Evolutionary conservation across 805 yeast genomes (phyloP), one percentile per base, ranked within the genome.

Genomic region (Citeromyces matritensis): DNA sequence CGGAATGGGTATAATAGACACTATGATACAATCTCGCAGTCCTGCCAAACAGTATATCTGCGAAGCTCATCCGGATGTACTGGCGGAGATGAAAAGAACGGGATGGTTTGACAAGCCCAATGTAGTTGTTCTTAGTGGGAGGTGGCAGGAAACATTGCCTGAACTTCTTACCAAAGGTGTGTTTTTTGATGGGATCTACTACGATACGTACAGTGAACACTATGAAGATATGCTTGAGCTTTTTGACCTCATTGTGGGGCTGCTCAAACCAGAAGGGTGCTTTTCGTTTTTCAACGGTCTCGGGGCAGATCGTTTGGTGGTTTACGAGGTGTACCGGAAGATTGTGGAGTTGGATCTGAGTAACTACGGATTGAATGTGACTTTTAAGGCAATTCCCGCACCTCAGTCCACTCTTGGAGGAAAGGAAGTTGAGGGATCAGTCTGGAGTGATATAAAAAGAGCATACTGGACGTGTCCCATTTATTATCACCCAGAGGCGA

Each of bases 1-100:
- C 49, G 97, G 97, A 2, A 83, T 86, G 95, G 97, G 97, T 2
- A 88, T 86, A 33, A 85, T 86, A 33, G 97, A 86, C 49, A 57
- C 70, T 1, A 71, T 76, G 65, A 80, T 86, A 37, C 79, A 79
- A 45, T 53, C 52, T 3, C 43, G 39, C 23, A 49, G 48, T 9
- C 88, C 86, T 14, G 58, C 70, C 3, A 67, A 63, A 38, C 97
- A 86, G 49, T 86, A 83, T 51, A 88, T 86, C 27, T 75, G 83
- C 36, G 97, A 86, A 51, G 95, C 96, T 0, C 97, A 86, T 47
- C 95, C 96, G 2, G 94, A 82, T 41, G 97, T 86, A 8, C 54
- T 88, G 23, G 49, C 51, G 1, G 75, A 80, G 43, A 55, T 86
- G 63, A 59, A 60, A 34, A 44, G 49, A 2, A 86, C 79, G 42